phyloP scores from a whole-genome alignment of 805 yeast species.

The Candida lessepsii region DNA sequence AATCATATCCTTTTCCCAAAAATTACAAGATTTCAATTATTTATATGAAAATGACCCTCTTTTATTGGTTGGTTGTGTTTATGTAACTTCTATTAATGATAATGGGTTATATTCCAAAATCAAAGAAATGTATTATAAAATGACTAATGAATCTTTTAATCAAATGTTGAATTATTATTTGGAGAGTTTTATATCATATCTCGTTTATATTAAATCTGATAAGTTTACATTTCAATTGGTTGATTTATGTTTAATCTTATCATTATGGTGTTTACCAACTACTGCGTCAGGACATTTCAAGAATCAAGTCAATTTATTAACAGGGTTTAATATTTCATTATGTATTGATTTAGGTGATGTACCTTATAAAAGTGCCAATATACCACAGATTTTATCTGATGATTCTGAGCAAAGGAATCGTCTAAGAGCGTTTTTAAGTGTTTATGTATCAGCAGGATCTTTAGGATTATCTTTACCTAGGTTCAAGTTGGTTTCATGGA shows the following conservation, averaged over 20 bases:
- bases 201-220: constrained; percentile 41
- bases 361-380: constrained; percentile 8
- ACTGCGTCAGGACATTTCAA: constrained; percentile 51
- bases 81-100: constrained; percentile 48
- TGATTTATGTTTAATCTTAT: constrained; percentile 43
- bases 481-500: constrained; percentile 51
- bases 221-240: constrained; percentile 43
- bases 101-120: constrained; percentile 18
- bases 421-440: constrained; percentile 45
- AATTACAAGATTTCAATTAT: constrained; percentile 36
- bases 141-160: constrained; percentile 34
- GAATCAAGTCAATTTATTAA: constrained; percentile 49
- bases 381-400: constrained; percentile 22
- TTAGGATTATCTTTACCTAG: constrained; percentile 51
- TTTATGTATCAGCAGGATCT: constrained; percentile 51
- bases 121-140: constrained; percentile 11
- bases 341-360: constrained; percentile 49
- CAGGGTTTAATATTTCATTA: constrained; percentile 43
- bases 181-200: constrained; percentile 44
- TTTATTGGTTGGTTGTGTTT: constrained; percentile 41
- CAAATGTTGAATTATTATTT: constrained; percentile 43
- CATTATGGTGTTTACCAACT: constrained; percentile 56
- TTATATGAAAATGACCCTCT: constrained; percentile 43
- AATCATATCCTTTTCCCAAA: constrained; percentile 40
- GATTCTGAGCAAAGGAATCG: constrained; percentile 23